phyloP scores from a whole-genome alignment of 2,329 filamentous ascomycete genomes.

The Ophioceras dolichostomum region DNA sequence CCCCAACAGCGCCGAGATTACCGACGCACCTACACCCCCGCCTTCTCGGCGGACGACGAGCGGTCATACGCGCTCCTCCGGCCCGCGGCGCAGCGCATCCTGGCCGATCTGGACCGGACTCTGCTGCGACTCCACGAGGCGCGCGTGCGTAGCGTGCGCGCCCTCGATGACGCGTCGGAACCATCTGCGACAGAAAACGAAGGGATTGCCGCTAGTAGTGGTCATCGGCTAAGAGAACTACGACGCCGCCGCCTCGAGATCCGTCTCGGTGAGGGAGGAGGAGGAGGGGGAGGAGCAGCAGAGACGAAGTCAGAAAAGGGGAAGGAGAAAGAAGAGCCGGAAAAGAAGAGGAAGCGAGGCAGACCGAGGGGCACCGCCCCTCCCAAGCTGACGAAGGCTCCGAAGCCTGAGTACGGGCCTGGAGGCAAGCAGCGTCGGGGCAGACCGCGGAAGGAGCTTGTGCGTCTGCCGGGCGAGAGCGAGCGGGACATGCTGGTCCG shows the following conservation, averaged over 20 bases:
- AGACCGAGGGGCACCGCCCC: not conserved
- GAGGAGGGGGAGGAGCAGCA: slow-evolving; percentile 27
- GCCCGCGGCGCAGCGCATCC: slow-evolving; percentile 57
- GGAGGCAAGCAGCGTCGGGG: slow-evolving; percentile 15
- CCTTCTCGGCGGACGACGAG: slow-evolving; percentile 59
- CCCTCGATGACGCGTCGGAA: slow-evolving; percentile 11
- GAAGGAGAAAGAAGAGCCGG: not conserved
- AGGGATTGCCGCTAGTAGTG: too few species aligned
- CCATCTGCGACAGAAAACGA: slow-evolving; percentile 21
- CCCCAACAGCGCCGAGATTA: not conserved
- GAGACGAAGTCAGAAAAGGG: slow-evolving; percentile 6
- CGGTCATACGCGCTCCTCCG: slow-evolving; percentile 50
- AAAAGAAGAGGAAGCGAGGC: not conserved
- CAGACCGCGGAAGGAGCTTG: slow-evolving; percentile 25
- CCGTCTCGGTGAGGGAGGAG: not conserved
- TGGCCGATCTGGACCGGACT: slow-evolving; percentile 57
- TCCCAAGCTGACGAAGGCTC: not conserved
- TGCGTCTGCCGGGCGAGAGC: slow-evolving; percentile 30
- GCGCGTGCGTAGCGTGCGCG: slow-evolving; percentile 36
- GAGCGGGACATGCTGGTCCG: slow-evolving; percentile 32
- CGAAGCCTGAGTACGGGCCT: not conserved
- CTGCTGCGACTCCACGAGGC: slow-evolving; percentile 59
- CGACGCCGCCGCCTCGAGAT: slow-evolving; percentile 10
- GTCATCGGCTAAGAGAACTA: slow-evolving; percentile 14
- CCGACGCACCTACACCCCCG: slow-evolving; percentile 27